These are phyloP conservation scores for Hyphopichia pseudoburtonii DNA, from an alignment of 1,139 yeast species.

Conservation along the genomic window DNA sequence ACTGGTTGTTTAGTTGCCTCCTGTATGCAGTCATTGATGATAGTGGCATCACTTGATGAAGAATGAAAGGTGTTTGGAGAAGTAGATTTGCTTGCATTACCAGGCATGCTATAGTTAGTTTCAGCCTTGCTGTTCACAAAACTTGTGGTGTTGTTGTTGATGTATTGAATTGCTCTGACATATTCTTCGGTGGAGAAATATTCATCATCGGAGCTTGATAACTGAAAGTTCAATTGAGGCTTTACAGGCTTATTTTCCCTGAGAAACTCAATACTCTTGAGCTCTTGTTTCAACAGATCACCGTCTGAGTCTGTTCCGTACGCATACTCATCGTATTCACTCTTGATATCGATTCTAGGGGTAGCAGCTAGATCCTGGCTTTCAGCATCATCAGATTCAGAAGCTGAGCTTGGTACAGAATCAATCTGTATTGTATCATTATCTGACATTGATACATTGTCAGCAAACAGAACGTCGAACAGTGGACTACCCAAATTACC, in stretches of 20 bases:
- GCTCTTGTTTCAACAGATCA: not conserved
- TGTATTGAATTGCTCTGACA: conserved; percentile 7
- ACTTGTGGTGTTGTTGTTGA: not conserved
- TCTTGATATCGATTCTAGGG: not conserved
- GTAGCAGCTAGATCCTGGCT: not conserved
- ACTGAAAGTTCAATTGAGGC: not conserved
- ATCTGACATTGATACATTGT: not conserved
- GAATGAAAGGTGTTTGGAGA: conserved; percentile 15
- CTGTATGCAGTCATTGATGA: conserved; percentile 19
- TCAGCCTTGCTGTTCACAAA: not conserved
- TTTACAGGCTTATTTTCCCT: not conserved
- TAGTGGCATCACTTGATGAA: conserved; percentile 35
- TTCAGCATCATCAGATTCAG: conserved; percentile 11
- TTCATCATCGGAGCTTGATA: conserved; percentile 32
- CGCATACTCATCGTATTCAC: not conserved
- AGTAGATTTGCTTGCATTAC: conserved; percentile 3
- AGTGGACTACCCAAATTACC: conserved; percentile 3
- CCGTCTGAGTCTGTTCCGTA: not conserved
- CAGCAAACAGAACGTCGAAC: not conserved
- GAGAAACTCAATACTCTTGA: not conserved
- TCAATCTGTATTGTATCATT: not conserved
- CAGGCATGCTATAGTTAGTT: not conserved
- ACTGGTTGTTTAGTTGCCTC: conserved; percentile 4
- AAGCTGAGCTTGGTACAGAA: not conserved
- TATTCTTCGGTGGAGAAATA: conserved; percentile 33